Evolutionary conservation across 495 filamentous ascomycete species (phyloP).

Genomic region (Trichoderma gamsii): DNA sequence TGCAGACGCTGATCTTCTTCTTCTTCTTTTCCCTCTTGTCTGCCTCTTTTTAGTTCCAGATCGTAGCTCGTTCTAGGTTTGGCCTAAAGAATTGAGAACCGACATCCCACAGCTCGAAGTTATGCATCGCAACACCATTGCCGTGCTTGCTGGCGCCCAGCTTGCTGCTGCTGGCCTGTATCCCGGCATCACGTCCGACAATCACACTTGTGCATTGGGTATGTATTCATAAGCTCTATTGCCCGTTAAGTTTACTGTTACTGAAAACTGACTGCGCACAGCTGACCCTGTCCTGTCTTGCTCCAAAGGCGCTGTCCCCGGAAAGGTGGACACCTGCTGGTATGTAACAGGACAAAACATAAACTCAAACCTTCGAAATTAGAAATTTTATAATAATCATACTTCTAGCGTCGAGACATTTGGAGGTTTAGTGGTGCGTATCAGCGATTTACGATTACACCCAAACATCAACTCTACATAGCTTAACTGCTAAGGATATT

Average conservation of each 20-base stretch:
- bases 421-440: conserved; percentile 39
- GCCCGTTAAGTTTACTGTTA: not conserved
- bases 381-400: conserved; percentile 21
- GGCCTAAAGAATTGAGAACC: not conserved
- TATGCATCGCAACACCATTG: not conserved
- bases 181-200: conserved; percentile 12
- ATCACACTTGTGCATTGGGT: conserved; percentile 14
- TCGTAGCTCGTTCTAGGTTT: not conserved
- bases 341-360: conserved; percentile 31
- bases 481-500: not conserved
- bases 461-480: too few species aligned
- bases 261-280: conserved; percentile 19
- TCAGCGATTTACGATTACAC: not conserved
- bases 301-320: conserved; percentile 34
- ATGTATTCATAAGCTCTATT: not conserved
- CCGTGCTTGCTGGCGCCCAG: conserved; percentile 2
- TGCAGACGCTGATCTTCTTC: not conserved
- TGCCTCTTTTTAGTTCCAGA: not conserved
- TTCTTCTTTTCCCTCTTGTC: not conserved
- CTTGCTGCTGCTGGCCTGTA: conserved; percentile 24
- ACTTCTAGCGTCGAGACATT: conserved; percentile 49
- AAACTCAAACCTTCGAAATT: not conserved
- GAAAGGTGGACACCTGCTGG: conserved; percentile 43
- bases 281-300: conserved; percentile 40
- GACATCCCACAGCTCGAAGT: not conserved